Conservation (phyloP, 2,329 filamentous ascomycete genomes). For the Cordyceps tenuipes region DNA sequence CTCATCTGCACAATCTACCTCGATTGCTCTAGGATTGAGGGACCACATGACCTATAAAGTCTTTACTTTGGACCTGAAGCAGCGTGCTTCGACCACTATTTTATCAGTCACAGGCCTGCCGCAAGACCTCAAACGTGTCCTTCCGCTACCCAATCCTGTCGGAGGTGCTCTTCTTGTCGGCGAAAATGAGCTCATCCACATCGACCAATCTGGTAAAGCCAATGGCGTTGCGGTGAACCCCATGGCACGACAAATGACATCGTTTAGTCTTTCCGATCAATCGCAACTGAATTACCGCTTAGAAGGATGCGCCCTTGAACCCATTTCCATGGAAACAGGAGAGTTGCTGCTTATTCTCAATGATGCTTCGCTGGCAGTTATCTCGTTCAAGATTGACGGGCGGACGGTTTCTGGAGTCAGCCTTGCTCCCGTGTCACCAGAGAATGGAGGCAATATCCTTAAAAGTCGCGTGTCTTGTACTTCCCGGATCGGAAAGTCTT, state of each 20-base stretch:
- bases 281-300: conserved; percentile 70
- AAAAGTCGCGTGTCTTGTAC: conserved; percentile 59
- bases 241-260: conserved; percentile 73
- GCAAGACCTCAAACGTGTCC: conserved; percentile 74
- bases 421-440: conserved; percentile 55
- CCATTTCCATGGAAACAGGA: conserved; percentile 65
- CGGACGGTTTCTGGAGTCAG: conserved; percentile 81
- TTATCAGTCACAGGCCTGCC: conserved; percentile 79
- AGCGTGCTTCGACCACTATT: conserved; percentile 86
- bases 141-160: conserved; percentile 76
- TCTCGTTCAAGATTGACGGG: conserved; percentile 82
- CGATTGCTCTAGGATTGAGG: conserved; percentile 71
- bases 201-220: conserved; percentile 90
- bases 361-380: conserved; percentile 63
- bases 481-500: conserved; percentile 56
- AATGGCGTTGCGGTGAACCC: conserved; percentile 90
- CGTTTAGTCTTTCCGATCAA: conserved; percentile 81
- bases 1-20: conserved; percentile 65
- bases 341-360: conserved; percentile 78
- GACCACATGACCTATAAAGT: conserved; percentile 88
- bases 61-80: conserved; percentile 88
- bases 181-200: conserved; percentile 83
- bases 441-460: conserved; percentile 56
- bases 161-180: conserved; percentile 84
- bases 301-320: conserved; percentile 72